Percentiles rank a stretch among this genome's conserved stretches.
Conservation (phyloP, 192 early-diverging fungal genomes). For the Umbelopsis sp. region DNA sequence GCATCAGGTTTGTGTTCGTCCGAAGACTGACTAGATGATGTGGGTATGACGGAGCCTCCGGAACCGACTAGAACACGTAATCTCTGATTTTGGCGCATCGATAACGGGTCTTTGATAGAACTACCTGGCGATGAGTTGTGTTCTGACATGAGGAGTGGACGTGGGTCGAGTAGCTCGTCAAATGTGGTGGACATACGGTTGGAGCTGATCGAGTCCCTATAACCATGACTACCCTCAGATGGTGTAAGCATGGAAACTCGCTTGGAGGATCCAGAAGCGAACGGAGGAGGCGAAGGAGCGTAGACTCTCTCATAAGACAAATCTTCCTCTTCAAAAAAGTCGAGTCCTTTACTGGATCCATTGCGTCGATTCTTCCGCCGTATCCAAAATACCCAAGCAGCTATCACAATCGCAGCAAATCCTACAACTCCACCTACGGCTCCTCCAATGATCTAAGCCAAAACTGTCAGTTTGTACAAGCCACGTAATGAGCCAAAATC, state of each 20-base stretch:
- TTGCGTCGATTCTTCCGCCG: not conserved
- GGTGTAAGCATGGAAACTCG: not conserved
- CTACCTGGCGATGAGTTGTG: not conserved
- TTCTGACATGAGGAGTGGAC: conserved; percentile 6
- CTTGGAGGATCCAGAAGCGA: not conserved
- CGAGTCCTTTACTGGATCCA: not conserved
- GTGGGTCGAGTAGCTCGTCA: not conserved
- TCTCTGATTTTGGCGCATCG: not conserved
- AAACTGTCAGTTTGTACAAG: no score
- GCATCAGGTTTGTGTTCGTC: conserved; percentile 13
- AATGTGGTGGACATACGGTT: conserved; percentile 6
- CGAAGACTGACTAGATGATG: not conserved
- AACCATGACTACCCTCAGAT: not conserved
- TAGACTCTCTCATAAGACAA: conserved; percentile 4
- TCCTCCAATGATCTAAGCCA: conserved; percentile 5
- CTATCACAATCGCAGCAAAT: conserved; percentile 3
- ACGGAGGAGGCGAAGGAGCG: conserved; percentile 4
- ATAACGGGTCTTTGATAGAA: not conserved
- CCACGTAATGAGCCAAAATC: no score
- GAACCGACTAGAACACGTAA: not conserved
- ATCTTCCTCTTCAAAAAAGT: conserved; percentile 10
- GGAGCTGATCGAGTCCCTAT: not conserved
- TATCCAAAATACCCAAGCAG: conserved; percentile 3
- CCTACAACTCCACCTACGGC: conserved; percentile 1
- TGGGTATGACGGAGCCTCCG: not conserved